Evolutionary conservation across 2,329 filamentous ascomycete genomes (phyloP), one percentile per base, ranked within the genome.

Genomic region (Botrytis byssoidea): DNA sequence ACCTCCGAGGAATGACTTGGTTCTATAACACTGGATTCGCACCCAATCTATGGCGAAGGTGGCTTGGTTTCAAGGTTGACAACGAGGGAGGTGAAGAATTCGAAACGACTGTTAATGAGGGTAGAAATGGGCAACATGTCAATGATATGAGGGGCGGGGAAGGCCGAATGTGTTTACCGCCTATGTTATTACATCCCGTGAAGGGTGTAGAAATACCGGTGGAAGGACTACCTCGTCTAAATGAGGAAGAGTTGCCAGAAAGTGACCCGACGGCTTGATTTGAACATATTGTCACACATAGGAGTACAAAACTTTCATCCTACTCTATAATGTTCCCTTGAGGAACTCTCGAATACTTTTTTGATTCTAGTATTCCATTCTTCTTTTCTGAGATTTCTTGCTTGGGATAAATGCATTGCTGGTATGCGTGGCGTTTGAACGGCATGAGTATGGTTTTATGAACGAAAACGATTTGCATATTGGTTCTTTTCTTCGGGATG

Each of bases 21-120:
- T 98, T 96, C 83, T 98, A 97, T 83, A 93, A 94, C 77, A 92
- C 92, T 0, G 90, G 90, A 1, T 97, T 97, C 80, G 90, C 93
- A 10, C 88, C 90, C 4, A 93, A 93, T 76, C 80, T 98, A 79
- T 98, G 96, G 85, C 87, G 90, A 68, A 87, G 94, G 75, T 98
- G 95, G 95, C 84, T 97, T 51, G 95, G 94, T 1, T 89, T 95
- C 79, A 89, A 88, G 76, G 91, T 95, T 51, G 90, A 93, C 80
- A 92, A 93, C 77, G 91, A 93, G 73, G 92, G 92, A 18, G 93
- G 93, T 37, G 92, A 94, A 79, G 88, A 92, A 82, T 91, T 92
- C 77, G 94, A 96, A 83, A 82, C 88, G 75, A 87, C 86, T 5
- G 86, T 84, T 46, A 83, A 87, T 74, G 88, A 86, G 44, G 80